Evolutionary conservation across 139 green algal genomes (phyloP).

Genomic region (Bryopsis sp.): DNA sequence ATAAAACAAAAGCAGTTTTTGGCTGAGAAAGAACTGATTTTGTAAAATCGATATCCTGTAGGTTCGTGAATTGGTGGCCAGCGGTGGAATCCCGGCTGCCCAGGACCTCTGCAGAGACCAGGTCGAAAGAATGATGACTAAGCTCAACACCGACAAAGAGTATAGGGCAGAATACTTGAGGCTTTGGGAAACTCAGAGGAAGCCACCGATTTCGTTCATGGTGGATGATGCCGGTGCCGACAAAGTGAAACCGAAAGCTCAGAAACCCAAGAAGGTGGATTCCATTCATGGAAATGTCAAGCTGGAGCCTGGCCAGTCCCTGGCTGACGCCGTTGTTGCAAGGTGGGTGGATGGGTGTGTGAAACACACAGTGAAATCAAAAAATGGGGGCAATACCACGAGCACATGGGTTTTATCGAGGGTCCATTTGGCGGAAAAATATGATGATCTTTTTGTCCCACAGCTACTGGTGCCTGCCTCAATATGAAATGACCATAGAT

Average conservation of each 20-base stretch:
- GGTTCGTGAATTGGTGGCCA: conserved; percentile 2
- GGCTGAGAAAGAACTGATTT: no score
- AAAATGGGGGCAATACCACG: no score
- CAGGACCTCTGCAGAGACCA: conserved; percentile 4
- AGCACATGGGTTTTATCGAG: no score
- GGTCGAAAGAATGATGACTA: neutral
- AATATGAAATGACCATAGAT: no score
- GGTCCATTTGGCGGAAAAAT: no score
- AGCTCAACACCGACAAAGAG: neutral
- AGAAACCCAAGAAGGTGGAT: neutral
- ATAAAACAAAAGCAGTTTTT: no score
- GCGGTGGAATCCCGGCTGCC: conserved; percentile 4
- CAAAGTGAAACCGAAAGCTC: neutral
- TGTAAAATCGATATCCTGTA: neutral
- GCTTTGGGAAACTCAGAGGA: neutral
- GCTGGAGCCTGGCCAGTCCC: neutral
- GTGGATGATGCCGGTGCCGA: neutral
- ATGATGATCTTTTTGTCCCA: no score
- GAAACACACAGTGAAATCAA: no score
- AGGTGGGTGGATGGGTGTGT: no score
- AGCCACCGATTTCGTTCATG: neutral
- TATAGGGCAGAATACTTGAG: conserved; percentile 15
- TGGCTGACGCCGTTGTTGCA: conserved; percentile 8
- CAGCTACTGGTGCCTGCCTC: no score
- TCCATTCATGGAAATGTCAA: conserved; percentile 6